Evolutionary conservation across 2,329 filamentous ascomycete genomes (phyloP).

Genomic region (Nemania diffusa): DNA sequence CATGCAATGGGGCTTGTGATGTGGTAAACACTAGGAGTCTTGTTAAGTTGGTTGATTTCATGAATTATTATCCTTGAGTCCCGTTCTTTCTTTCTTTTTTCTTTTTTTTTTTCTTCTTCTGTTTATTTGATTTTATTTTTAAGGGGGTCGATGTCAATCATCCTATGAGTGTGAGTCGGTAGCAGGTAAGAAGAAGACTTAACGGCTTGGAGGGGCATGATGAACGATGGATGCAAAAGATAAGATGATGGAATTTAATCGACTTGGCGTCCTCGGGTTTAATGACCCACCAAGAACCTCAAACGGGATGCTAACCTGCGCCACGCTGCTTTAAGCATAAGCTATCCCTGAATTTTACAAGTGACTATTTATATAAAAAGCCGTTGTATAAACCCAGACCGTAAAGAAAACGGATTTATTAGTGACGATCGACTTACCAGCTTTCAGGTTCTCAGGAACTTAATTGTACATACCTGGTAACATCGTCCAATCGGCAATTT

Average conservation of each 20-base stretch:
- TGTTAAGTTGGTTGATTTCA: not conserved
- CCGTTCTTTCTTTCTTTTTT: not conserved
- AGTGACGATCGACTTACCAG: too few relatives aligned
- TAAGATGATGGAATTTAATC: conserved; percentile 32
- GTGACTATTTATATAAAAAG: too few relatives aligned
- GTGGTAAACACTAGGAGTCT: not conserved
- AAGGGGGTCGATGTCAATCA: not conserved
- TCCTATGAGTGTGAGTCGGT: not conserved
- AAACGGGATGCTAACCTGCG: too few relatives aligned
- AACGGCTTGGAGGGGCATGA: conserved; percentile 28
- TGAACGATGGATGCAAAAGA: conserved; percentile 20
- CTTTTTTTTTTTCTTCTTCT: not conserved
- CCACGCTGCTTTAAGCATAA: too few relatives aligned
- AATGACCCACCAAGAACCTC: not conserved
- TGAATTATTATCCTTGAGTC: not conserved
- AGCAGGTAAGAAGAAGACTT: not conserved
- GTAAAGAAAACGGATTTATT: too few relatives aligned
- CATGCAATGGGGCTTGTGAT: not conserved
- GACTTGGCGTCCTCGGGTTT: conserved; percentile 27
- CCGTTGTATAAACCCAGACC: too few relatives aligned
- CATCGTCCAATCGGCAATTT: too few relatives aligned
- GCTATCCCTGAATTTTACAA: too few relatives aligned
- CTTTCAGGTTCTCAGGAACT: too few relatives aligned
- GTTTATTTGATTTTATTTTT: not conserved
- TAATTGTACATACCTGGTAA: too few relatives aligned